Evolutionary conservation across 2,329 filamentous ascomycete genomes (phyloP), one percentile per base, ranked within the genome.

Genomic region (Akanthomyces muscarius): DNA sequence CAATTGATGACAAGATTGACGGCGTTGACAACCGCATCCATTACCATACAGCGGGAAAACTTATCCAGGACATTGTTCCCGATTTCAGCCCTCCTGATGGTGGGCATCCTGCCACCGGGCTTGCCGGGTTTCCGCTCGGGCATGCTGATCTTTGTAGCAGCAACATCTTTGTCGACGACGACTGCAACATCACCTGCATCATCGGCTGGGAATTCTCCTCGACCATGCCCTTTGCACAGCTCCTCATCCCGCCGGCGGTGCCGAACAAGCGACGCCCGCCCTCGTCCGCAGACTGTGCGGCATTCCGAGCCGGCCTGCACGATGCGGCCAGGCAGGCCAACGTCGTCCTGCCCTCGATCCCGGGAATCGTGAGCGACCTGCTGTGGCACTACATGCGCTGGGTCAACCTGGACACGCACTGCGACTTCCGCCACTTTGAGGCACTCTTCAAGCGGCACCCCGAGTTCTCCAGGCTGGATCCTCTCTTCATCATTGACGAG

Each of bases 161-260:
- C 55, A 74, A 75, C 55, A 72, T 75, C 50, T 71, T 75, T 45
- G 71, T 75, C 36, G 70, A 76, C 58, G 63, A 72, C 58, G 38
- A 73, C 60, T 72, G 70, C 71, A 74, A 74, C 60, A 69, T 74
- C 51, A 72, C 69, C 52, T 67, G 67, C 65, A 63, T 74, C 2
- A 70, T 75, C 50, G 69, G 74, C 63, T 67, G 71, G 63, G 71
- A 75, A 65, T 75, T 69, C 68, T 65, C 71, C 53, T 73, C 54
- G 23, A 57, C 54, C 41, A 36, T 57, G 54, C 54, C 54, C 1
- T 18, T 57, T 18, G 42, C n/a, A 13, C 54, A 57, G 54, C 41
- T 57, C 41, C 54, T 57, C 25, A 47, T 33, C 2, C 25, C 54
- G 5, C 54, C 54, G 14, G 54, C 18, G 41, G 14, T 47, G n/a